phyloP scores from a whole-genome alignment of 2,329 filamentous ascomycete genomes.

The Amylocarpus encephaloides region DNA sequence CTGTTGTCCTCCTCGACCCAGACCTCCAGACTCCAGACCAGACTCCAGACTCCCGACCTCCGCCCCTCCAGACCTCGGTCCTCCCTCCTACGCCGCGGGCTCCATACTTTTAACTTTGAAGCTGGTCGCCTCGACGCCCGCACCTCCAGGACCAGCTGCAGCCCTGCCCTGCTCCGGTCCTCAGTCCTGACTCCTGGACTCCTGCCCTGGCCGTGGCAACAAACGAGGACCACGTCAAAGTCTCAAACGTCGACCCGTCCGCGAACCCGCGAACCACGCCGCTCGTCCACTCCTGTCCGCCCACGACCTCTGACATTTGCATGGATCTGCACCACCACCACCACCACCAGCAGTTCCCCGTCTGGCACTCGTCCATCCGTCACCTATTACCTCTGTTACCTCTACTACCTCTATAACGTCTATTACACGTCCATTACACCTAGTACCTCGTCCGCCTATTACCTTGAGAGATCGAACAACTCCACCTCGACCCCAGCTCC shows the following conservation, averaged over 20 bases:
- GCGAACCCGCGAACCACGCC: constrained; percentile 16
- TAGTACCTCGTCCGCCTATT: not conserved
- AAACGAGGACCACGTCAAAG: constrained; percentile 15
- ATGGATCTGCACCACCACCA: constrained; percentile 16
- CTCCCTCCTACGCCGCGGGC: no score
- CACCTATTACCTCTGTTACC: not conserved
- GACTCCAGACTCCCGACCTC: no score
- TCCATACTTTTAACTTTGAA: no score
- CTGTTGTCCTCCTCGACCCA: no score
- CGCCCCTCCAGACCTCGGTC: no score
- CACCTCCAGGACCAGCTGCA: no score
- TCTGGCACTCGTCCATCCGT: not conserved
- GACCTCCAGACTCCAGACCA: no score
- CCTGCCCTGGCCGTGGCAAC: not conserved
- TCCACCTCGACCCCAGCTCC: not conserved
- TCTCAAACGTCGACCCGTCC: constrained; percentile 1
- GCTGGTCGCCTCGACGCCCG: no score
- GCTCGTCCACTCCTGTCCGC: constrained; percentile 17
- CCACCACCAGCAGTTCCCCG: no score
- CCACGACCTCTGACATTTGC: constrained; percentile 25
- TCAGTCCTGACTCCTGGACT: not conserved
- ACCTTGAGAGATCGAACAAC: not conserved
- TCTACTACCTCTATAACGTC: not conserved
- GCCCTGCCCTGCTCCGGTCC: no score
- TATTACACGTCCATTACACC: not conserved